Evolutionary conservation across 768 basidiomycete species (phyloP), one percentile per base, ranked within the genome.

Genomic region (Cantharellus anzutake): DNA sequence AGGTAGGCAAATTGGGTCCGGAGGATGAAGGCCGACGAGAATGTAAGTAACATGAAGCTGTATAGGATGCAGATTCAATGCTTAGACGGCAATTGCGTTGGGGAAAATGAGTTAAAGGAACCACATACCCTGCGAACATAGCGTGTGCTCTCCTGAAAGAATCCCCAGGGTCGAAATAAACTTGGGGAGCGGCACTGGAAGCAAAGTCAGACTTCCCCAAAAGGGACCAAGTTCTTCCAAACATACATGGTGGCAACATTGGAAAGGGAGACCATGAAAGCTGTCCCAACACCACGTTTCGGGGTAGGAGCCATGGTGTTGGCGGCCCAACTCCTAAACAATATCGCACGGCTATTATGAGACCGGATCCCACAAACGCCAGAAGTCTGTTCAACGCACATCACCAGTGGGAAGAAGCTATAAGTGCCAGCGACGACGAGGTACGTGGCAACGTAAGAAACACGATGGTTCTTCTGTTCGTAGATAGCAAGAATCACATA

Each of bases 301-400:
- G 77, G 77, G 4, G 78, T 80, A 5, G 79, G 79, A 3, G 79
- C 76, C 65, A 80, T 78, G 0, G 73, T 70, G 64, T 79, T 79
- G 3, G 78, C 76, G 11, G 78, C 78, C 79, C 79, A 80, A 65
- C 76, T 77, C 77, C 78, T 79, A 41, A 41, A 57, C 44, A 48
- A 48, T 48, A 48, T 29, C 20, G 1, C 20, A 29, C 20, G 20
- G 20, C 20, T 29, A 29, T 29, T 29, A 29, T 29, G 20, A 29
- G 20, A 29, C 20, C 20, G 20, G 20, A 29, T 29, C 20, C 20
- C 1, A 29, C 20, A 29, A 29, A 29, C 20, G 20, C 20, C 20
- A 29, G 37, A 34, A 39, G 0, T 29, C 14, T 44, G n/a, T 2
- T 55, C 34, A n/a, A 68, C 75, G 63, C 61, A 77, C 79, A 80